Evolutionary conservation across 768 basidiomycete genomes (phyloP).

Genomic region (Podaxis sp.): DNA sequence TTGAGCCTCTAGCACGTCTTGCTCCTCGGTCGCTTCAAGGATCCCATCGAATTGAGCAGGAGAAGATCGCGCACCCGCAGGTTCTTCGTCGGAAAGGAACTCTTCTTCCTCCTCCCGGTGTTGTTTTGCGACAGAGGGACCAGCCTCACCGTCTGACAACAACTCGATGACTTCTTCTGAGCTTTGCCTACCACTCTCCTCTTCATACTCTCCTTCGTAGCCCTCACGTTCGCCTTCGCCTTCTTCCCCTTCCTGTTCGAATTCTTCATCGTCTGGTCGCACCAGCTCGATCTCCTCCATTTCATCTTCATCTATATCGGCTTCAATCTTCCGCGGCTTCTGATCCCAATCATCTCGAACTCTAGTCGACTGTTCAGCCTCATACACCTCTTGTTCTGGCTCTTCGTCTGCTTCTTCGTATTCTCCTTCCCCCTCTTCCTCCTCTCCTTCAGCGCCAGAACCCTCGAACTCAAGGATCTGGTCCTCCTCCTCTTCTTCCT

Average conservation of each 20-base stretch:
- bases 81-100: conserved; percentile 23
- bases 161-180: background rate
- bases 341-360: conserved; percentile 11
- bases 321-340: conserved; percentile 2
- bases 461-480: conserved; percentile 10
- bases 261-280: conserved; percentile 15
- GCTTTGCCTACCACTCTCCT: conserved; percentile 21
- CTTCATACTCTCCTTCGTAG: conserved; percentile 20
- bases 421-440: conserved; percentile 20
- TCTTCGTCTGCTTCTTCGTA: conserved; percentile 22
- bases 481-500: conserved; percentile 21
- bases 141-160: conserved; percentile 8
- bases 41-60: conserved; percentile 16
- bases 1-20: conserved; percentile 4
- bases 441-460: conserved; percentile 20
- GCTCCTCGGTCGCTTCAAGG: conserved; percentile 2
- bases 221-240: conserved; percentile 19
- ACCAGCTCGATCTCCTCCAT: conserved; percentile 1
- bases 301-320: background rate
- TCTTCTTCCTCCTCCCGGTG: conserved; percentile 21
- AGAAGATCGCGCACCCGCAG: conserved; percentile 8
- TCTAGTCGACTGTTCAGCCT: conserved; percentile 20
- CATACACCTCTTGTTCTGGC: conserved; percentile 14
- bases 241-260: conserved; percentile 24
- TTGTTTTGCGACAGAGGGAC: background rate